phyloP scores from a whole-genome alignment of 1,284 basidiomycete species.

The Heimioporus punctisporus region DNA sequence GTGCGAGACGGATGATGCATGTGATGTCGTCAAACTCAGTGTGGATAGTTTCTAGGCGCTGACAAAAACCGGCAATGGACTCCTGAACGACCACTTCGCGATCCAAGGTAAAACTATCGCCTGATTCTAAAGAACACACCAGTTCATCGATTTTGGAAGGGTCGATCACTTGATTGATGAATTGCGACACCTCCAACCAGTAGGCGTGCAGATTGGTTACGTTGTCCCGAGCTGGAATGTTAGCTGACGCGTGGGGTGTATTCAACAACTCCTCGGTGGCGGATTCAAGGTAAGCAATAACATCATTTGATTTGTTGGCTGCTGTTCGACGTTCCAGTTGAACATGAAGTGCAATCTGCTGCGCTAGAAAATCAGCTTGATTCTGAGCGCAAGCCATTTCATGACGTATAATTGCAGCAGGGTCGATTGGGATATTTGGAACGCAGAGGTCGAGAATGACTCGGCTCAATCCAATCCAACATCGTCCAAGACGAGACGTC shows the following conservation, averaged over 20 bases:
- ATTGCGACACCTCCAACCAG: constrained; percentile 84
- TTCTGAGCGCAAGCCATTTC: constrained; percentile 50
- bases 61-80: constrained; percentile 64
- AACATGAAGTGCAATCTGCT: constrained; percentile 60
- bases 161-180: constrained; percentile 57
- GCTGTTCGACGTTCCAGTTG: constrained; percentile 62
- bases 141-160: constrained; percentile 49
- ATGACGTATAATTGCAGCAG: constrained; percentile 70
- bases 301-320: constrained; percentile 59
- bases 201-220: constrained; percentile 69
- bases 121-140: constrained; percentile 33
- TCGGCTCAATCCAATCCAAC: constrained; percentile 69
- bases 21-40: constrained; percentile 72
- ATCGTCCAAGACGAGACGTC: constrained; percentile 45
- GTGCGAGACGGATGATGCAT: constrained; percentile 63
- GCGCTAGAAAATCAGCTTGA: constrained; percentile 47
- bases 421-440: constrained; percentile 89
- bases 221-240: constrained; percentile 44
- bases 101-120: constrained; percentile 39
- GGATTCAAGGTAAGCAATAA: constrained; percentile 45
- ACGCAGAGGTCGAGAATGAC: constrained; percentile 76
- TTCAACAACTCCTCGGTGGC: constrained; percentile 37
- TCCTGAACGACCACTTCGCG: constrained; percentile 69
- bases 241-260: constrained; percentile 23
- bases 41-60: constrained; percentile 60